Percentiles rank a stretch among this genome's conserved stretches.
phyloP scores from a whole-genome alignment of 169 alveolate species.

The Miamiensis avidus region DNA sequence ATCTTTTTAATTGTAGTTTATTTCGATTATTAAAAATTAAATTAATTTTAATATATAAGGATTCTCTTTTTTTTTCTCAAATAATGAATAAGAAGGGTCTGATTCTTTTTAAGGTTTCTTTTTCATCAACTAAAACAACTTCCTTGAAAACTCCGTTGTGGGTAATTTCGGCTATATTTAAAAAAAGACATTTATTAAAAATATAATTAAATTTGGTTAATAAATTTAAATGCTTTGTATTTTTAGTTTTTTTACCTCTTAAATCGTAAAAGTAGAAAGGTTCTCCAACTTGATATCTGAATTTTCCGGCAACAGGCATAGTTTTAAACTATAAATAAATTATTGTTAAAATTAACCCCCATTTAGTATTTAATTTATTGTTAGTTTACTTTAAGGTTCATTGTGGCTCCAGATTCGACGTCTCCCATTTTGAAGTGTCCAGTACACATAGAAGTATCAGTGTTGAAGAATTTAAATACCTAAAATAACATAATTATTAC shows the following conservation, averaged over 20 bases:
- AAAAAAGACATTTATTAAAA: neutral
- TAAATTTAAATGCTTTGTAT: neutral
- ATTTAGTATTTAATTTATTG: neutral
- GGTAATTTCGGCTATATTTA: conserved; percentile 40
- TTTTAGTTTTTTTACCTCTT: conserved; percentile 35
- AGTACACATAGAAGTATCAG: conserved; percentile 39
- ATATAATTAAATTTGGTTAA: neutral
- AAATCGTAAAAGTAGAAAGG: conserved; percentile 50
- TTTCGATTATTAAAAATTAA: no score
- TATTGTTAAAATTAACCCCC: neutral
- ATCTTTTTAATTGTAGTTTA: neutral
- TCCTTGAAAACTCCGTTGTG: conserved; percentile 47
- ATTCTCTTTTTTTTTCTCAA: conserved; percentile 24
- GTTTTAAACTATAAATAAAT: conserved; percentile 24
- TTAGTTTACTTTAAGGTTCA: conserved; percentile 27
- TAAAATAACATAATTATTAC: conserved; percentile 5
- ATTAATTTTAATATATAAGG: neutral
- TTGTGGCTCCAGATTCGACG: conserved; percentile 50
- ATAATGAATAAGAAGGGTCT: conserved; percentile 49
- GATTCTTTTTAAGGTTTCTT: conserved; percentile 36
- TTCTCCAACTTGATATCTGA: conserved; percentile 50
- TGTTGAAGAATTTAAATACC: conserved; percentile 39
- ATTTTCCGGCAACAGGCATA: conserved; percentile 54
- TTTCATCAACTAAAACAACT: conserved; percentile 50
- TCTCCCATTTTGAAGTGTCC: conserved; percentile 50